phyloP scores from a whole-genome alignment of 148 eudicot genomes.

The Cornus florida region DNA sequence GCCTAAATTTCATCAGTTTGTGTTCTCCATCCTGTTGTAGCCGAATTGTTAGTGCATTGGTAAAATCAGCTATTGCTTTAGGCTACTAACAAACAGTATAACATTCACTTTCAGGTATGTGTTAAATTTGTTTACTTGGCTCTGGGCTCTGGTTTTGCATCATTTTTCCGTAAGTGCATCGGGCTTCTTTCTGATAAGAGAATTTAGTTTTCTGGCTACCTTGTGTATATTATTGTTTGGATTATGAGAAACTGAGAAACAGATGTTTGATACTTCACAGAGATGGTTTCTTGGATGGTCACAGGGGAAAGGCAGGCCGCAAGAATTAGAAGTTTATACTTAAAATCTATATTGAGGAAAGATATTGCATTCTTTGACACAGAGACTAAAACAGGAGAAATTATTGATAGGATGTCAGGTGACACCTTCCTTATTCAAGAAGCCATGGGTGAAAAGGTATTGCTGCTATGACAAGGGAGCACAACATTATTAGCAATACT shows the following conservation, averaged over 20 bases:
- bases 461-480: too few species aligned
- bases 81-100: not conserved
- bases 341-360: constrained; percentile 37
- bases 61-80: not conserved
- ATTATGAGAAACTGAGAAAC: not conserved
- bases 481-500: too few species aligned
- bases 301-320: constrained; percentile 50
- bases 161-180: constrained; percentile 26
- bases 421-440: constrained; percentile 43
- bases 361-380: constrained; percentile 44
- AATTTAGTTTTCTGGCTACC: too few species aligned
- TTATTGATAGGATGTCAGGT: constrained; percentile 39
- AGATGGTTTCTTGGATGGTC: constrained; percentile 44
- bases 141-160: constrained; percentile 30
- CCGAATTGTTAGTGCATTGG: too few species aligned
- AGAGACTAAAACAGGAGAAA: constrained; percentile 37
- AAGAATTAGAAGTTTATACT: constrained; percentile 35
- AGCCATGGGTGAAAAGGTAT: constrained; percentile 50
- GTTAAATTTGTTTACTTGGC: constrained; percentile 37
- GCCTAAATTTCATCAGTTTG: too few species aligned
- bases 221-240: not conserved
- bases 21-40: too few species aligned
- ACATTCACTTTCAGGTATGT: constrained; percentile 10
- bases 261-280: constrained; percentile 10
- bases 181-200: not conserved